A percentile compares a stretch with the other conserved stretches of the same genome.
These are phyloP conservation scores for Aspergillus olivimuriae DNA, from an alignment of 495 filamentous ascomycete genomes.

Conservation along the genomic window DNA sequence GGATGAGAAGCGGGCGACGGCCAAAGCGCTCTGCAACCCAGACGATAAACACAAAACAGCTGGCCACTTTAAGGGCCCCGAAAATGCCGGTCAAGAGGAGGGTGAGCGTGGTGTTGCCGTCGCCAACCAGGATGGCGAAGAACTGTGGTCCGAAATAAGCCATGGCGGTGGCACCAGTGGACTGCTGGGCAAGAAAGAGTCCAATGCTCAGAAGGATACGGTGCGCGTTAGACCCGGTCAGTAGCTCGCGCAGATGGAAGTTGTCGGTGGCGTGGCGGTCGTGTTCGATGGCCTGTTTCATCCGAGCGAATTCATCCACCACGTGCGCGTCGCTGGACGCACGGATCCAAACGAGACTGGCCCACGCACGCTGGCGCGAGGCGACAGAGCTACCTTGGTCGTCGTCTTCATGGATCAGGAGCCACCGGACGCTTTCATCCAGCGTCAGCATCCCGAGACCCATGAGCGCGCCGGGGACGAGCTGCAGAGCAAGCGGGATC, in stretches of 20 bases:
- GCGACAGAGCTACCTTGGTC: too few species aligned
- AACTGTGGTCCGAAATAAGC: slow-evolving; percentile 50
- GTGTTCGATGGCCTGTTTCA: slow-evolving; percentile 36
- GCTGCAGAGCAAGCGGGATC: slow-evolving; percentile 47
- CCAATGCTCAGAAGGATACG: slow-evolving; percentile 34
- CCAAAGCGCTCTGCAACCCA: slow-evolving; percentile 53
- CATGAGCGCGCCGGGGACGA: slow-evolving; percentile 44
- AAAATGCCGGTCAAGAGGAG: slow-evolving; percentile 47
- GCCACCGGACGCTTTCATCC: slow-evolving; percentile 47
- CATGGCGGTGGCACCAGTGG: slow-evolving; percentile 48
- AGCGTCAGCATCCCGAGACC: slow-evolving; percentile 44
- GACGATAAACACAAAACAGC: slow-evolving; percentile 42
- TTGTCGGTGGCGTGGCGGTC: slow-evolving; percentile 37
- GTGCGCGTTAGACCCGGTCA: slow-evolving; percentile 35
- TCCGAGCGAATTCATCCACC: slow-evolving; percentile 40
- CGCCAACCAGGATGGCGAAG: slow-evolving; percentile 48
- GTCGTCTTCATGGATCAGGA: slow-evolving; percentile 37
- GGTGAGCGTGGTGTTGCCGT: slow-evolving; percentile 18
- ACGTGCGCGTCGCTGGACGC: slow-evolving; percentile 28
- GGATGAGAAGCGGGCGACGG: slow-evolving; percentile 44
- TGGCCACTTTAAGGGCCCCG: slow-evolving; percentile 43
- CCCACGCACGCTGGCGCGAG: slow-evolving; percentile 32
- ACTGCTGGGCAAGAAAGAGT: slow-evolving; percentile 42
- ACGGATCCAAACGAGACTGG: slow-evolving; percentile 46
- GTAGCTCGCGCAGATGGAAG: slow-evolving; percentile 35